Conservation (phyloP, 192 early-diverging fungal genomes). For the Neocallimastix lanati region DNA sequence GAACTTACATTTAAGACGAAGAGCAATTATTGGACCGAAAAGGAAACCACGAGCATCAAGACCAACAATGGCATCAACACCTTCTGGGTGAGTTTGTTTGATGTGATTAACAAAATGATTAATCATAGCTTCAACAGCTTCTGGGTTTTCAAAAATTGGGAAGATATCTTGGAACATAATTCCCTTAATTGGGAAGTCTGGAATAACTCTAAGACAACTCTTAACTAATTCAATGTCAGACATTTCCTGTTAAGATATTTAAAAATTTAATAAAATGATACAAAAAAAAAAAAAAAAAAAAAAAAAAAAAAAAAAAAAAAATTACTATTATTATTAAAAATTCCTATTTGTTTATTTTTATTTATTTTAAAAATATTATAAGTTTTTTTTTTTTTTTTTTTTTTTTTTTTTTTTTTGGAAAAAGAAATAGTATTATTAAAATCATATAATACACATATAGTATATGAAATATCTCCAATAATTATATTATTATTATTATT, state of each 20-base stretch:
- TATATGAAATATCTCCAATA: too few relatives aligned
- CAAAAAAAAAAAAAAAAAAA: too few relatives aligned
- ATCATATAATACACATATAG: too few relatives aligned
- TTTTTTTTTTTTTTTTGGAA: too few relatives aligned
- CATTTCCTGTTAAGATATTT: conserved; percentile 9
- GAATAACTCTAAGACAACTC: conserved; percentile 26
- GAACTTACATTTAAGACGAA: conserved; percentile 72
- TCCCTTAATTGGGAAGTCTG: conserved; percentile 74
- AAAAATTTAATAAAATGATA: too few relatives aligned
- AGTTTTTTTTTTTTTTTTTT: too few relatives aligned
- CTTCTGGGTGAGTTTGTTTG: conserved; percentile 30
- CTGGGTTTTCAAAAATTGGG: conserved; percentile 86
- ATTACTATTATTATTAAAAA: too few relatives aligned
- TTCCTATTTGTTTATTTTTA: too few relatives aligned
- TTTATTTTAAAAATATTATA: too few relatives aligned
- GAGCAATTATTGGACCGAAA: conserved; percentile 64
- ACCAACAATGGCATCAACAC: conserved; percentile 78
- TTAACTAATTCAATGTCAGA: conserved; percentile 17
- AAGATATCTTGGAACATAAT: conserved; percentile 96
- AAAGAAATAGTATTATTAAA: too few relatives aligned
- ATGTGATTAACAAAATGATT: conserved; percentile 69
- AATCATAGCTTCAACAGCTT: conserved; percentile 76
- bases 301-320: too few relatives aligned
- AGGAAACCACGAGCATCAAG: conserved; percentile 62
- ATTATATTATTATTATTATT: too few relatives aligned